Base-by-base conservation (phyloP, 257 asterid genomes). In the Fraxinus pennsylvanica region DNA sequence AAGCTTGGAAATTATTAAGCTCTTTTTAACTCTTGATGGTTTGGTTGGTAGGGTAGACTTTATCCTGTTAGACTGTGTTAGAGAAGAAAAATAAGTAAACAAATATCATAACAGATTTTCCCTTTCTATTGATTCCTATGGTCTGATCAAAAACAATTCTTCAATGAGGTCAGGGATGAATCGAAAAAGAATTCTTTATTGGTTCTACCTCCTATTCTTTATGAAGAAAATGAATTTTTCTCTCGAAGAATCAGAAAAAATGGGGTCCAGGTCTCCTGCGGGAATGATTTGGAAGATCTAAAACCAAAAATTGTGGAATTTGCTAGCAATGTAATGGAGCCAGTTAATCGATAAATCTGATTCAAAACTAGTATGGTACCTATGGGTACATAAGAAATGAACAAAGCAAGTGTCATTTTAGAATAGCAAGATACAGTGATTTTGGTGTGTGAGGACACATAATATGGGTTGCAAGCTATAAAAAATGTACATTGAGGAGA, bases 1-100 rank as follows among this genome's bases (percentile, higher is more conserved):
- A 86, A 76, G 84, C 74, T 76, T 74, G 69, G 69, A 12, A 12
- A 63, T 63, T 63, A 9, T 9, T n/a, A 63, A 59, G 1, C 22
- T n/a, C 1, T 59, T 59, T 21, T 59, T 21, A 3, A n/a, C 67
- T 59, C 67, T 1, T 21, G 67, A 22, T n/a, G 67, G 4, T n/a
- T 59, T 21, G 27, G 21, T 59, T 59, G 30, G 30, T 54, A n/a
- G 12, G 25, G 30, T 7, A 30, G 13, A n/a, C 29, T 59, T 59
- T 21, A 59, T 21, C 10, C 1, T 59, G 22, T 2, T 59, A 21
- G 67, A 21, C 29, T 8, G 29, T 57, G 8, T 1, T 21, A 19
- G 67, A 57, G 67, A 21, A 57, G 67, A 57, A 57, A 54, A 19
- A 19, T 19, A 54, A 19, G 0, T 15, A 19, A 15, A 19, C 22